A percentile compares a stretch with the other conserved stretches of the same genome.
phyloP scores from a whole-genome alignment of 2,329 filamentous ascomycete species.

The Pseudogymnoascus sp. region DNA sequence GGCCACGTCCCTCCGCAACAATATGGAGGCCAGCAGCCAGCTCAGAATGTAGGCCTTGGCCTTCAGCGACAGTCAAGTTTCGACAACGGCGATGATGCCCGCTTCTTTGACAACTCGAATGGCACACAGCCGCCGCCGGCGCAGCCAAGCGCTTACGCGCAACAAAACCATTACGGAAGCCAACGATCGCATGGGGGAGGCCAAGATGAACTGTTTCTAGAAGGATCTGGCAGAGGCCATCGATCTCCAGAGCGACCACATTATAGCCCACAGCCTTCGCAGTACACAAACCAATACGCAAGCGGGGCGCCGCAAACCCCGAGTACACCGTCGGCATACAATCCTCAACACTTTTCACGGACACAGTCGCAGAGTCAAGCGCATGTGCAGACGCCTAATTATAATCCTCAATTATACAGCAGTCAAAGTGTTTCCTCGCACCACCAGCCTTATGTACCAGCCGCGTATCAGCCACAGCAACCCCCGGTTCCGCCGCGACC shows the following conservation, averaged over 20 bases:
- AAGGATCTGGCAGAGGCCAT: neutral
- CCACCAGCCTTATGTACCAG: constrained; percentile 59
- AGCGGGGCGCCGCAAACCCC: neutral
- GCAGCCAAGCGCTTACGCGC: constrained; percentile 31
- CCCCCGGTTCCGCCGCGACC: constrained; percentile 38
- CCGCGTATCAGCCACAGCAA: constrained; percentile 36
- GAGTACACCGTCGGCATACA: constrained; percentile 44
- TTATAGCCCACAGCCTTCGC: constrained; percentile 29
- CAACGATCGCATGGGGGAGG: neutral
- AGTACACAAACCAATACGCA: constrained; percentile 28
- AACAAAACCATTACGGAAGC: constrained; percentile 7
- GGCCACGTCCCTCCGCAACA: constrained; percentile 59
- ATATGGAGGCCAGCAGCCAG: constrained; percentile 39
- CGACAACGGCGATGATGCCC: constrained; percentile 64
- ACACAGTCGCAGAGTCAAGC: constrained; percentile 26
- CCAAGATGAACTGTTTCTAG: constrained; percentile 13
- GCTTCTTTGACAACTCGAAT: constrained; percentile 37
- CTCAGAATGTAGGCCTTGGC: constrained; percentile 33
- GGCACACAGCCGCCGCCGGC: constrained; percentile 36
- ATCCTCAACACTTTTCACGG: constrained; percentile 51
- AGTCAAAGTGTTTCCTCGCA: constrained; percentile 42
- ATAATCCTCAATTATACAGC: constrained; percentile 40
- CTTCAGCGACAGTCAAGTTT: constrained; percentile 56
- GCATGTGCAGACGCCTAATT: constrained; percentile 30
- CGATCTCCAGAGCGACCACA: neutral